Base-by-base conservation (phyloP, 331 rosid species). In the Pyracantha coccinea region DNA sequence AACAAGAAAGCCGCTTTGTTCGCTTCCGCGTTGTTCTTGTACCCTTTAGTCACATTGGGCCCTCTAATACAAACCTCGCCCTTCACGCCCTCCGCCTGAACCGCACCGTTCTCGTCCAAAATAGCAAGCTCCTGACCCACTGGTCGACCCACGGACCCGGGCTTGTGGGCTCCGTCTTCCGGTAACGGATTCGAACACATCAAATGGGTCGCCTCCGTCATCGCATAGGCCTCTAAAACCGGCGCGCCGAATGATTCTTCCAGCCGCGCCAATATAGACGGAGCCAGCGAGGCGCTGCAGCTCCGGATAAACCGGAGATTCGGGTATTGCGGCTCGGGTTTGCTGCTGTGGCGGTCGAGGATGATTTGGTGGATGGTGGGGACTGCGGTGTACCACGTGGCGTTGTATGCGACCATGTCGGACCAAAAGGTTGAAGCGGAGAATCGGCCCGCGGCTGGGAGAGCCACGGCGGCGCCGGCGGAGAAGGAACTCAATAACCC, bases 381-480 rank as follows among this genome's bases (percentile, higher is more conserved):
- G 33, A 85, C 89, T 15, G 89, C 81, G 10, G 89, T 85, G 80
- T 85, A 85, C 89, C 89, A 85, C 73, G 89, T 82, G 76, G 86
- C 86, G 20, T 75, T 66, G 70, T 79, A 80, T 3, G 59, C 9
- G 44, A 44, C 4, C 89, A 85, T 85, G 79, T 85, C 89, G n/a
- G 82, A 20, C 89, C 86, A 85, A 45, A 85, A 85, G 38, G 83
- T 73, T 1, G 89, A 76, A 8, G 89, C 89, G 4, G 89, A 85
- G 84, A 85, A 85, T 29, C 89, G 66, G 0, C 89, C 89, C 1
- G 83, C 78, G 2, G 84, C 76, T 0, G 89, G 89, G 4, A 82
- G 86, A 7, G 84, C 75, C 71, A 31, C 86, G 32, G 86, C 66
- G 8, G 79, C 84, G 25, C 89, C 86, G 72, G 81, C 76, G 14